Percentiles rank a stretch among this genome's conserved stretches.
Evolutionary conservation across 2,329 filamentous ascomycete species (phyloP).

Genomic region (Pezicula carpinea): DNA sequence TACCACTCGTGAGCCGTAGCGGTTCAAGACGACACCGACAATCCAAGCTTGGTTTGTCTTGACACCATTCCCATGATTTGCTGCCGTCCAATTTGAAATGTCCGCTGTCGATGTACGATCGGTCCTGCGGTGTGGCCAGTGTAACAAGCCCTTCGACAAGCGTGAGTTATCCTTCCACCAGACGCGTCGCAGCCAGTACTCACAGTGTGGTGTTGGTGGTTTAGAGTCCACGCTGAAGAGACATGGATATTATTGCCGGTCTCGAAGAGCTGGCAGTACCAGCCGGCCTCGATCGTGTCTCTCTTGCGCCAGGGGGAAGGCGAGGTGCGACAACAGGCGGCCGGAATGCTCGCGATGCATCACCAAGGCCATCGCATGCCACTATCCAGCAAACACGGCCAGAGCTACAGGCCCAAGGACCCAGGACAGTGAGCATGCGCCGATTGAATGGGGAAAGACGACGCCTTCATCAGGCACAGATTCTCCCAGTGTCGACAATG

Average conservation of each 20-base stretch:
- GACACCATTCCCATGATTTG: slow-evolving; percentile 8
- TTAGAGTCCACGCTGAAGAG: slow-evolving; percentile 37
- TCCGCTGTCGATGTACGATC: slow-evolving; percentile 19
- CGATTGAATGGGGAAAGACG: background rate
- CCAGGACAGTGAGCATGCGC: slow-evolving; percentile 8
- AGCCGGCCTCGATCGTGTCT: slow-evolving; percentile 32
- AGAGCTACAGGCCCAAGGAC: slow-evolving; percentile 7
- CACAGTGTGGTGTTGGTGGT: slow-evolving; percentile 9
- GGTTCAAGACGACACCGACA: too few relatives aligned
- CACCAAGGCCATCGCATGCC: slow-evolving; percentile 30
- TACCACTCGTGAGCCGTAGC: too few relatives aligned
- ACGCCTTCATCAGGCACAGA: slow-evolving; percentile 3
- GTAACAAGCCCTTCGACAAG: slow-evolving; percentile 38
- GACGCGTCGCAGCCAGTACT: slow-evolving; percentile 11
- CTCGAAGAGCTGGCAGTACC: slow-evolving; percentile 25
- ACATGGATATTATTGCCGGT: slow-evolving; percentile 41
- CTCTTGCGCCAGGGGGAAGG: slow-evolving; percentile 32
- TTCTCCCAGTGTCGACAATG: slow-evolving; percentile 5
- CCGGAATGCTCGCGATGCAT: slow-evolving; percentile 35
- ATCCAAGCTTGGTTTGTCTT: too few relatives aligned
- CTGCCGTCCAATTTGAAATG: slow-evolving; percentile 20
- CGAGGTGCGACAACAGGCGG: slow-evolving; percentile 32
- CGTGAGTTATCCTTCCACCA: slow-evolving; percentile 24
- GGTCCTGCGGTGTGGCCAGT: slow-evolving; percentile 32
- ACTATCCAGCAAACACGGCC: slow-evolving; percentile 27